A percentile compares a stretch with the other conserved stretches of the same genome.
Conservation (phyloP, 805 yeast species). For the Starmera pachycereana region DNA sequence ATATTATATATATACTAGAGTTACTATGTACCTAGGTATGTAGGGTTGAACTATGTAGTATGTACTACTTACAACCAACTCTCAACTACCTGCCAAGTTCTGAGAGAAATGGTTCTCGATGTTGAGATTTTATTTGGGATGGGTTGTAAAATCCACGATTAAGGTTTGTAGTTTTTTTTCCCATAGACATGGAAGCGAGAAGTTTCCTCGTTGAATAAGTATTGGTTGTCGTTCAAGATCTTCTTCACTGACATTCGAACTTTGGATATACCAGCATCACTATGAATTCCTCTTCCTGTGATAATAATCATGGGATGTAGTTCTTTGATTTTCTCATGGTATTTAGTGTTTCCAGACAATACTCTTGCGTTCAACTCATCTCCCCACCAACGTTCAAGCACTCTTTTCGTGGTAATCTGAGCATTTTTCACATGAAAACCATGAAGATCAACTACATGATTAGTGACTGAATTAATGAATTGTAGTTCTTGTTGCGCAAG, state of each 20-base stretch:
- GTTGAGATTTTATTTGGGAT: no score
- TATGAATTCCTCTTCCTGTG: constrained; percentile 68
- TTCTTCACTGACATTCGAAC: constrained; percentile 33
- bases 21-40: no score
- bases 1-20: no score
- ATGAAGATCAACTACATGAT: constrained; percentile 44
- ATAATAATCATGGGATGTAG: constrained; percentile 37
- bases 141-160: no score
- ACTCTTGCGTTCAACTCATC: constrained; percentile 38
- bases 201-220: constrained; percentile 34
- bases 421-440: constrained; percentile 40
- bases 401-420: constrained; percentile 21
- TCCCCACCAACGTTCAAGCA: constrained; percentile 52
- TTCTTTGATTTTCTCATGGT: constrained; percentile 25
- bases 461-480: constrained; percentile 9
- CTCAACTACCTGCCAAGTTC: no score
- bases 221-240: constrained; percentile 27
- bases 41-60: no score
- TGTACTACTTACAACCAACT: no score
- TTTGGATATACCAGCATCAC: constrained; percentile 43
- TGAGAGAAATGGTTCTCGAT: no score
- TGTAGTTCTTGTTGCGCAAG: constrained; percentile 5
- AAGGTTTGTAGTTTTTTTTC: constrained; percentile 8
- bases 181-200: constrained; percentile 37
- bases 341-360: constrained; percentile 24